A percentile compares a stretch with the other conserved stretches of the same genome.
Evolutionary conservation across 2,329 filamentous ascomycete species (phyloP).

Genomic region (Sporothrix dimorphospora): DNA sequence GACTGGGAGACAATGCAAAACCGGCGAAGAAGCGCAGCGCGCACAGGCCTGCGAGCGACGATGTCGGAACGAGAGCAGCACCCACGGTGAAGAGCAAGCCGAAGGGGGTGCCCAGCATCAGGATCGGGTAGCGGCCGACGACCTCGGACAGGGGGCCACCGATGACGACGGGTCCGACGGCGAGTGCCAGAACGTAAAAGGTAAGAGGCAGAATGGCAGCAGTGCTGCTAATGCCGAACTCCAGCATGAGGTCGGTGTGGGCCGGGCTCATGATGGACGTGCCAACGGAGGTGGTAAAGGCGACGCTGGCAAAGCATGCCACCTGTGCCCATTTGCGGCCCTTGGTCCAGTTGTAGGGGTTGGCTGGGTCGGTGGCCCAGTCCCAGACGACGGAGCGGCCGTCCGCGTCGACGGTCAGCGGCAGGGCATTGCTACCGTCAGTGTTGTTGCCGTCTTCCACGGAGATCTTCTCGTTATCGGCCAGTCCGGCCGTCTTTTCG

Average conservation of each 20-base stretch:
- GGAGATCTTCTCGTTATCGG: background rate
- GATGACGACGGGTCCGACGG: slow-evolving; percentile 60
- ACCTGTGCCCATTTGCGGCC: slow-evolving; percentile 47
- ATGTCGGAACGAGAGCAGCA: slow-evolving; percentile 52
- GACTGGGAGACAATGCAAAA: slow-evolving; percentile 52
- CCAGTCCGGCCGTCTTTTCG: background rate
- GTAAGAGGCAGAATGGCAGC: slow-evolving; percentile 62
- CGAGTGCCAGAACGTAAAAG: slow-evolving; percentile 63
- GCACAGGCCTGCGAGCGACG: slow-evolving; percentile 51
- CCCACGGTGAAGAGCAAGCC: slow-evolving; percentile 61
- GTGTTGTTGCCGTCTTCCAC: background rate
- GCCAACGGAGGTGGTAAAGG: slow-evolving; percentile 54
- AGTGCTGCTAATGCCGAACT: slow-evolving; percentile 59
- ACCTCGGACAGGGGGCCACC: slow-evolving; percentile 63
- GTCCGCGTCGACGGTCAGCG: slow-evolving; percentile 16
- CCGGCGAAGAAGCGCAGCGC: slow-evolving; percentile 61
- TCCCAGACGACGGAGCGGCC: slow-evolving; percentile 30
- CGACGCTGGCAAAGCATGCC: slow-evolving; percentile 44
- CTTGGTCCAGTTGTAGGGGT: slow-evolving; percentile 56
- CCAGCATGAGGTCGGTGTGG: slow-evolving; percentile 48
- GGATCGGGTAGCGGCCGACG: slow-evolving; percentile 58
- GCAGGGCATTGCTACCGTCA: background rate
- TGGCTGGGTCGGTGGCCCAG: slow-evolving; percentile 48
- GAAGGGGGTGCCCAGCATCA: slow-evolving; percentile 49
- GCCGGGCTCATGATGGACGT: slow-evolving; percentile 59